These are phyloP conservation scores for Lipomyces sp. DNA, from an alignment of 805 yeast genomes.

Conservation along the genomic window DNA sequence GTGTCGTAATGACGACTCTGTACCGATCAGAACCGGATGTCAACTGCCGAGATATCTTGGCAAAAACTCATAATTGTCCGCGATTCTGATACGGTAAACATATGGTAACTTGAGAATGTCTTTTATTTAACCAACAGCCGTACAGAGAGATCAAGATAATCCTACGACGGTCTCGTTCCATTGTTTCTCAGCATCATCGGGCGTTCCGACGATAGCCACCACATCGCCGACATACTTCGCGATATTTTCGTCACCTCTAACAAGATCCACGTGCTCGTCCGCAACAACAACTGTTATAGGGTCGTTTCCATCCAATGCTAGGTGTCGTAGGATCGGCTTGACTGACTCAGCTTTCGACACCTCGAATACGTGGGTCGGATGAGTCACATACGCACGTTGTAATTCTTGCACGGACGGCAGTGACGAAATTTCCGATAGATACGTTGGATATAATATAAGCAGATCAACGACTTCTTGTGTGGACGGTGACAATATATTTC, in stretches of 20 bases:
- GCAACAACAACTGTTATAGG: slow-evolving; percentile 23
- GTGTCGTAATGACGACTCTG: too few relatives aligned
- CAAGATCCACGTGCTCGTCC: slow-evolving; percentile 8
- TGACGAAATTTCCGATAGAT: background rate
- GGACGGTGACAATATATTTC: background rate
- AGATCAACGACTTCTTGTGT: slow-evolving; percentile 27
- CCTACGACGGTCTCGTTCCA: slow-evolving; percentile 16
- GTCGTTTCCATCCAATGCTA: slow-evolving; percentile 21
- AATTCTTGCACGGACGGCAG: slow-evolving; percentile 20
- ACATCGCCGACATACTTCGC: slow-evolving; percentile 28
- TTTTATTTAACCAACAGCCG: too few relatives aligned
- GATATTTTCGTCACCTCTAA: slow-evolving; percentile 21
- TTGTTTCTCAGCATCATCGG: background rate
- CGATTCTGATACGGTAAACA: background rate
- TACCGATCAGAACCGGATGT: too few relatives aligned
- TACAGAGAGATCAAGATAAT: background rate
- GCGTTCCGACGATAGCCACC: slow-evolving; percentile 16
- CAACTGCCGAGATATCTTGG: background rate
- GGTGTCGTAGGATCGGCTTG: slow-evolving; percentile 32
- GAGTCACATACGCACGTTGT: slow-evolving; percentile 19
- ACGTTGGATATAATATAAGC: slow-evolving; percentile 23
- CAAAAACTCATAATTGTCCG: background rate
- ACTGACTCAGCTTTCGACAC: slow-evolving; percentile 26
- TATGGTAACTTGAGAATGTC: background rate
- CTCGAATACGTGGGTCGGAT: slow-evolving; percentile 24